A percentile compares a stretch with the other conserved stretches of the same genome.
Conservation (phyloP, 352 stramenopile genomes). For the Achlya hypogyna region DNA sequence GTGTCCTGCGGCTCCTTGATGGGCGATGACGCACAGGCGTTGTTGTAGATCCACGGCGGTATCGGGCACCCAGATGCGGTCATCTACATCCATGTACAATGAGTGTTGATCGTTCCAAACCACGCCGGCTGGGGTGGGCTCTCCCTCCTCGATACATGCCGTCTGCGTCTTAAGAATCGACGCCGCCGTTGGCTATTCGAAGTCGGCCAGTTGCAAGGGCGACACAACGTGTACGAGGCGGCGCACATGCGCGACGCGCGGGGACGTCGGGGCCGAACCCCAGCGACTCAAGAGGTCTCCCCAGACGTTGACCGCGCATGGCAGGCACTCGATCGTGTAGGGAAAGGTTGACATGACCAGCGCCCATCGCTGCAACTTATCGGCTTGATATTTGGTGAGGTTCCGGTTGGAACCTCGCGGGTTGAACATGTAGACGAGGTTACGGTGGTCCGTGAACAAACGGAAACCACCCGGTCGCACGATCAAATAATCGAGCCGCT, state of each 20-base stretch:
- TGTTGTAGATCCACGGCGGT: conserved; percentile 22
- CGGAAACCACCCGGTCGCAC: conserved; percentile 17
- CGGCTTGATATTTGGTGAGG: conserved; percentile 24
- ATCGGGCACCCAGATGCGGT: conserved; percentile 23
- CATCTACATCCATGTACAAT: conserved; percentile 8
- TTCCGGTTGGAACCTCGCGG: conserved; percentile 4
- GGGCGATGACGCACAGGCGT: conserved; percentile 23
- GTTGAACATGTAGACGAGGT: conserved; percentile 26
- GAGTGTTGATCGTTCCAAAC: background rate
- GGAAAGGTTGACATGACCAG: conserved; percentile 20
- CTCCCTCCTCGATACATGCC: background rate
- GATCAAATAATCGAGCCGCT: conserved; percentile 23
- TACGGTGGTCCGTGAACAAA: conserved; percentile 25
- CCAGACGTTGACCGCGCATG: too few species aligned
- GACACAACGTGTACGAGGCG: background rate
- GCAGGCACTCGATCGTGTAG: conserved; percentile 26
- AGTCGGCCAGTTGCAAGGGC: background rate
- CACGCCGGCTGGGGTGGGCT: background rate
- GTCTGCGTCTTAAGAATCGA: background rate
- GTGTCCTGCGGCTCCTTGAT: conserved; percentile 23
- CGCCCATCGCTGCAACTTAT: conserved; percentile 28
- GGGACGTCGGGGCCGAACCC: conserved; percentile 6
- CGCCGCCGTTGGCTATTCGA: background rate
- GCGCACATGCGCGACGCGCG: background rate
- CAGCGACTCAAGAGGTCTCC: conserved; percentile 26